A percentile compares a stretch with the other conserved stretches of the same genome.
Conservation (phyloP, 2,329 filamentous ascomycete genomes). For the Aspergillus brasiliensis region DNA sequence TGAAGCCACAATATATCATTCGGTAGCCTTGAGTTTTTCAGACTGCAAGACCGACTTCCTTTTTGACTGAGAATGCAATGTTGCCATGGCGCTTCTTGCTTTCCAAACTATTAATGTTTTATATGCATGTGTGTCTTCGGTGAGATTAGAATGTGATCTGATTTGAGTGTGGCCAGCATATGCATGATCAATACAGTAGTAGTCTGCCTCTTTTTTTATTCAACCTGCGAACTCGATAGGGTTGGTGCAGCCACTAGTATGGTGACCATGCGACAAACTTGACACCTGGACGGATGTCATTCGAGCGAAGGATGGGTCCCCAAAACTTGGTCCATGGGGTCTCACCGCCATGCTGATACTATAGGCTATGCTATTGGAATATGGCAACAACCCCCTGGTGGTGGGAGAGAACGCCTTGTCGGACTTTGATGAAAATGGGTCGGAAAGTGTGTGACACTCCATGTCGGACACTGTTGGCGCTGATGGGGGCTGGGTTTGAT, state of each 20-base stretch:
- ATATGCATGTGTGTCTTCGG: neutral
- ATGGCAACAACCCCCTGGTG: neutral
- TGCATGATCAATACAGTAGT: neutral
- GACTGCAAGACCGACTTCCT: neutral
- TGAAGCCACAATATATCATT: neutral
- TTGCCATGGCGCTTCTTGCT: neutral
- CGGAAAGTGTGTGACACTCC: neutral
- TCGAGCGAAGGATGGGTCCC: constrained; percentile 15
- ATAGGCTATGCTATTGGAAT: neutral
- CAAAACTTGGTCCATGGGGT: neutral
- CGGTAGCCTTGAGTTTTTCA: neutral
- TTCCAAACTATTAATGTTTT: neutral
- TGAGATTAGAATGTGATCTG: neutral
- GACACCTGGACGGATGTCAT: constrained; percentile 19
- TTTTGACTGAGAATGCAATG: neutral
- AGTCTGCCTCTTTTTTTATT: neutral
- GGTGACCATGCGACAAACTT: constrained; percentile 12
- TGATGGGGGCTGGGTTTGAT: neutral
- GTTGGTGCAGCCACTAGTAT: constrained; percentile 11
- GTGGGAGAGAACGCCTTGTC: neutral
- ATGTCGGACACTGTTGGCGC: neutral
- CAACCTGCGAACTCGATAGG: neutral
- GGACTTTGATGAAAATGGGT: neutral
- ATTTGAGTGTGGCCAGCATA: neutral
- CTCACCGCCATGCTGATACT: constrained; percentile 5